Conservation (phyloP, 2,329 filamentous ascomycete genomes). For the Xylariomycetidae sp. region DNA sequence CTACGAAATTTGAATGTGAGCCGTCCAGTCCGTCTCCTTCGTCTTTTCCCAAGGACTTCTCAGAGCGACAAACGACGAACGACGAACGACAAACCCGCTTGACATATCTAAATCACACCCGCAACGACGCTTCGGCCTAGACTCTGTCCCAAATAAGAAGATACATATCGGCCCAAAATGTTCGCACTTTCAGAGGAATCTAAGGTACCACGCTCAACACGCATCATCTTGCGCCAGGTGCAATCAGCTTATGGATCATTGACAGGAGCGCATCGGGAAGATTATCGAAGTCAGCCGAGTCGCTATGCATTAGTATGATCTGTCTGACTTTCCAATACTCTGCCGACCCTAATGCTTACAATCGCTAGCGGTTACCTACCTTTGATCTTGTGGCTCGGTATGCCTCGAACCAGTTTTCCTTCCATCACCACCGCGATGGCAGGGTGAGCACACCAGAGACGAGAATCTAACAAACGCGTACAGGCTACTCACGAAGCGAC, state of each 20-base stretch:
- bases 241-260: background rate
- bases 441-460: slow-evolving; percentile 9
- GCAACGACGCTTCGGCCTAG: background rate
- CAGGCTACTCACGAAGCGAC: slow-evolving; percentile 91
- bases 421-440: slow-evolving; percentile 3
- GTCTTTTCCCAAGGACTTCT: background rate
- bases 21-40: too few species aligned
- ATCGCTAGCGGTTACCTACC: slow-evolving; percentile 81
- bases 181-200: slow-evolving; percentile 87
- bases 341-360: slow-evolving; percentile 27
- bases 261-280: slow-evolving; percentile 92
- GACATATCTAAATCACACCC: background rate
- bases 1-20: too few species aligned
- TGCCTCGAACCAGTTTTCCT: slow-evolving; percentile 17
- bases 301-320: slow-evolving; percentile 88
- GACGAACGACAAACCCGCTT: too few species aligned
- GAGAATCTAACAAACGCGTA: too few species aligned
- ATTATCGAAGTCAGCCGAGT: slow-evolving; percentile 92
- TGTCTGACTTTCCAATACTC: too few species aligned
- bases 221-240: background rate
- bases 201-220: slow-evolving; percentile 59
- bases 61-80: too few species aligned
- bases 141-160: background rate
- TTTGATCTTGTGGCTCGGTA: slow-evolving; percentile 94
- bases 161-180: slow-evolving; percentile 41